Evolutionary conservation across 257 asterid genomes (phyloP), one percentile per base, ranked within the genome.

Genomic region (Solanum chilense): DNA sequence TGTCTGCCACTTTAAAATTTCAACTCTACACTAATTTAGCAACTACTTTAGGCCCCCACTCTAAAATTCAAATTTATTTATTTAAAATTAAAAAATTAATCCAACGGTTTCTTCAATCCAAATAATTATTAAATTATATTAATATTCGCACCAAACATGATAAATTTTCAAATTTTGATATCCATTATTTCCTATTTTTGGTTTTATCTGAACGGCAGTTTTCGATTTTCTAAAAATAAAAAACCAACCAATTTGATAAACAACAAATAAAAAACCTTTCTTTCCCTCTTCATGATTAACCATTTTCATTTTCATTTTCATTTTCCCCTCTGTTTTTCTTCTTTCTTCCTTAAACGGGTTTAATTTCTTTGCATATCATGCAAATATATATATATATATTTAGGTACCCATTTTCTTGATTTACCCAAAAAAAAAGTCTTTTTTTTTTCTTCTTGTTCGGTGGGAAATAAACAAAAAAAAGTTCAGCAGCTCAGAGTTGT

Each of bases 91-190:
- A 33, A 33, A 44, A 18, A 56, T 90, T 87, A 91, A 91, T 90
- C 91, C 89, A 90, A 90, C 93, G 96, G 13, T 88, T 93, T 39
- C 11, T 81, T 49, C 27, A 80, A 47, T 88, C 68, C 85, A 70
- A 74, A 80, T 70, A 74, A 80, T 70, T 89, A 85, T 80, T 12
- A 71, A 6, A 75, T 29, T 75, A 85, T 80, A 15, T 66, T 23
- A 71, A 13, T 75, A 75, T 1, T n/a, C 6, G 14, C 3, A 42
- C 84, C 23, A 69, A 77, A 71, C 23, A 37, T 58, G 18, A 76
- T 78, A 56, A 25, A 44, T 58, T 81, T 87, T 86, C 90, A 90
- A 90, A 87, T 62, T 91, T 82, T 81, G 12, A 31, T 49, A 81
- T 81, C 85, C 85, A 81, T 81, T 81, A 81, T 81, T 78, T 78